Conservation (phyloP, 805 yeast genomes). For the Wickerhamomyces canadensis region DNA sequence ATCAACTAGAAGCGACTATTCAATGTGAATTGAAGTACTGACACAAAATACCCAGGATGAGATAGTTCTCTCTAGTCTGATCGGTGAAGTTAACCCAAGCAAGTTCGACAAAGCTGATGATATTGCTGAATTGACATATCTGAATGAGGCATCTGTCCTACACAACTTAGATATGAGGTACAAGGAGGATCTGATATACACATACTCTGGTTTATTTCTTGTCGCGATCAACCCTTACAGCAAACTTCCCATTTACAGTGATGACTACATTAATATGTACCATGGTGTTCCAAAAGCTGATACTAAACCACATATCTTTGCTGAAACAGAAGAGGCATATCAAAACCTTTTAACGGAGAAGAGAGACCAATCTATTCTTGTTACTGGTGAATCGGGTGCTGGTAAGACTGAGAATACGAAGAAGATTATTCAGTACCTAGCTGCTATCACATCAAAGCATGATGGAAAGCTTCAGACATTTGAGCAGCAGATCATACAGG, state of each 20-base stretch:
- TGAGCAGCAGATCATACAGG: slow-evolving; percentile 82
- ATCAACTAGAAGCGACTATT: neutral
- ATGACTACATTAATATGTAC: slow-evolving; percentile 50
- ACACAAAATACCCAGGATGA: slow-evolving; percentile 15
- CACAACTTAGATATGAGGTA: slow-evolving; percentile 78
- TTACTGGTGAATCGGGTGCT: slow-evolving; percentile 99
- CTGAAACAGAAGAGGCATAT: slow-evolving; percentile 82
- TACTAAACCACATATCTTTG: slow-evolving; percentile 82
- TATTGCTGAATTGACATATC: slow-evolving; percentile 91
- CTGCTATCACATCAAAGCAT: slow-evolving; percentile 55
- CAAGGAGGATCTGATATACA: slow-evolving; percentile 72
- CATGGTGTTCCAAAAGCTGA: slow-evolving; percentile 41
- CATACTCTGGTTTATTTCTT: slow-evolving; percentile 90
- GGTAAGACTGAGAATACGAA: slow-evolving; percentile 98
- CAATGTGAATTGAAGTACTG: slow-evolving; percentile 3
- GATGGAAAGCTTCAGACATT: slow-evolving; percentile 34
- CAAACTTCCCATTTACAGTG: slow-evolving; percentile 63
- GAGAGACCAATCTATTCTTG: slow-evolving; percentile 83
- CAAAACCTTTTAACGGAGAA: slow-evolving; percentile 62
- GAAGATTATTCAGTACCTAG: slow-evolving; percentile 85
- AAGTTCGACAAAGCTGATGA: slow-evolving; percentile 89
- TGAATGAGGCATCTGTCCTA: slow-evolving; percentile 94
- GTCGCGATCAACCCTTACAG: slow-evolving; percentile 95
- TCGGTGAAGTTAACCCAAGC: slow-evolving; percentile 76
- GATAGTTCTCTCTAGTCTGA: slow-evolving; percentile 37